phyloP scores from a whole-genome alignment of 2,329 filamentous ascomycete species.

The Cladosporium halotolerans region DNA sequence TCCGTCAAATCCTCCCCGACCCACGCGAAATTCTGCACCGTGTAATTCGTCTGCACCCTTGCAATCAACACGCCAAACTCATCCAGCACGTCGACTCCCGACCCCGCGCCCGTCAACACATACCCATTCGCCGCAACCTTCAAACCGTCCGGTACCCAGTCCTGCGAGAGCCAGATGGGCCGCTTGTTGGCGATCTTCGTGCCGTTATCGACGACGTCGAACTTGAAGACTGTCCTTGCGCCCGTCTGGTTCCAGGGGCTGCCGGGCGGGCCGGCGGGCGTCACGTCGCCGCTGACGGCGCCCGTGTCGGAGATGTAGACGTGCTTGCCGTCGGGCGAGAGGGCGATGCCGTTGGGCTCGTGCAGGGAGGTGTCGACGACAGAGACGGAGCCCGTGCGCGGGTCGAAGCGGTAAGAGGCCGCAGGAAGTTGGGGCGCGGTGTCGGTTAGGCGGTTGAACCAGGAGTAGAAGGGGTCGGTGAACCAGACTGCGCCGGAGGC shows the following conservation, averaged over 20 bases:
- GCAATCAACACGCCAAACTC: constrained; percentile 33
- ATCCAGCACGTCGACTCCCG: constrained; percentile 38
- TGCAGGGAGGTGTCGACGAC: constrained; percentile 38
- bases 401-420: constrained; percentile 39
- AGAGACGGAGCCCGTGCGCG: constrained; percentile 34
- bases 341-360: constrained; percentile 42
- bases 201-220: constrained; percentile 32
- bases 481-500: constrained; percentile 45
- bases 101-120: constrained; percentile 35
- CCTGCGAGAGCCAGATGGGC: constrained; percentile 35
- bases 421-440: constrained; percentile 29
- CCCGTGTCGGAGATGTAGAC: constrained; percentile 42
- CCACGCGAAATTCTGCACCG: constrained; percentile 42
- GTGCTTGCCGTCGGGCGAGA: constrained; percentile 38
- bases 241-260: constrained; percentile 28
- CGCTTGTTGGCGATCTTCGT: constrained; percentile 34
- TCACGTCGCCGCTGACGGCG: constrained; percentile 22
- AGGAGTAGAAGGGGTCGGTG: constrained; percentile 40
- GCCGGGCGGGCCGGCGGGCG: constrained; percentile 23
- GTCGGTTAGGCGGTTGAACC: constrained; percentile 32
- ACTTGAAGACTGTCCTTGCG: constrained; percentile 35
- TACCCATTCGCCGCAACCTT: constrained; percentile 39
- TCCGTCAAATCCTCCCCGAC: constrained; percentile 34
- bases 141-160: constrained; percentile 38
- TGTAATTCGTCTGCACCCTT: constrained; percentile 39